Base-by-base conservation (phyloP, 2,329 filamentous ascomycete species). In the Claviceps sp. region DNA sequence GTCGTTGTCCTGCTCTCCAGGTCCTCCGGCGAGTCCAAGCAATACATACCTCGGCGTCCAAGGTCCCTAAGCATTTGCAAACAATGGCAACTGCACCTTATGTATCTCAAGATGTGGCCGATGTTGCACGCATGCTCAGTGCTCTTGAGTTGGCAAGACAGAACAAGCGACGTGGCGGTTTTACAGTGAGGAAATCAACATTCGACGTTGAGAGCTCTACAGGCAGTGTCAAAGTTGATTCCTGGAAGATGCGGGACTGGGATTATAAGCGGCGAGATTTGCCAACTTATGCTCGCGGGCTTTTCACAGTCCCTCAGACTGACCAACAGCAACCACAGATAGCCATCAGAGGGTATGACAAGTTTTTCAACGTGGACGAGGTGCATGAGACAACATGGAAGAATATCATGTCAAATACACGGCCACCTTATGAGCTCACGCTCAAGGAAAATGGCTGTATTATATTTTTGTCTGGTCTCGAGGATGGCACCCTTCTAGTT, bases 361-460 rank as follows among this genome's bases (percentile, higher is more conserved):
- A 98, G 70, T 98, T 98, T 73, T 98, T 98, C 79, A 98, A 98
- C 61, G 78, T 88, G 42, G 79, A 80, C 49, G 93, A 98, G 70
- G 85, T 95, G 7, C 67, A 72, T 47, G 81, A 85, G 57, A 98
- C 93, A 3, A 78, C 83, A 60, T 98, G 93, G 93, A 67, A 73
- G 16, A 87, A 85, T 62, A 88, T 98, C 54, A 74, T 85, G 63
- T 68, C 70, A 30, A 77, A 85, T 52, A 97, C 93, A 0, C 72
- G 80, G 57, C 89, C 89, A 0, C 93, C 93, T 0, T 98, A 97
- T 61, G 93, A 98, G 69, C 72, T 98, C 52, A 97, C 89, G 53
- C 81, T 97, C 50, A 98, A 98, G 71, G 93, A 98, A 69, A 98
- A 98, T 62, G 93, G 93, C n/a, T 98, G 93, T 68, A 98, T 98